A percentile compares a stretch with the other conserved stretches of the same genome.
Evolutionary conservation across 2,329 filamentous ascomycete genomes (phyloP).

Genomic region (Arthrinium phaeospermum): DNA sequence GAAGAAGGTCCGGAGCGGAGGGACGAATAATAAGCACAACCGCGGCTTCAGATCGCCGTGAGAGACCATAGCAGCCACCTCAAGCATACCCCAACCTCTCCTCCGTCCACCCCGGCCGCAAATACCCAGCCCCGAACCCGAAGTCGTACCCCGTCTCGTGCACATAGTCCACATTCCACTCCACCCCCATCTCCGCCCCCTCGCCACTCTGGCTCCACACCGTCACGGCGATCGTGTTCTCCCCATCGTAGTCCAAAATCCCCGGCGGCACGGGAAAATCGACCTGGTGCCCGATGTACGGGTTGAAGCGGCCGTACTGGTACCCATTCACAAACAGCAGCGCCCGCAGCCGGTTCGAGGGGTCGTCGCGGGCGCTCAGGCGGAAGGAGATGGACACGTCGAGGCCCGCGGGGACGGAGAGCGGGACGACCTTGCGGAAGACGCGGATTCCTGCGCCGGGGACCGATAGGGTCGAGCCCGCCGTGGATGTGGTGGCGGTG

Average conservation of each 20-base stretch:
- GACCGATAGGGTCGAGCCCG: constrained; percentile 46
- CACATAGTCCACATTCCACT: constrained; percentile 59
- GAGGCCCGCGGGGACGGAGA: constrained; percentile 55
- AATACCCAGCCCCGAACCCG: constrained; percentile 50
- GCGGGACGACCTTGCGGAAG: constrained; percentile 58
- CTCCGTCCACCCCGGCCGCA: constrained; percentile 58
- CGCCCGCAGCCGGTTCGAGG: constrained; percentile 49
- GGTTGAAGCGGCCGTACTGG: constrained; percentile 65
- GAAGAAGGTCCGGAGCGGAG: too few species aligned
- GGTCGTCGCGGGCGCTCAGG: constrained; percentile 49
- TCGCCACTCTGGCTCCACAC: constrained; percentile 64
- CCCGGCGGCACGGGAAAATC: constrained; percentile 66
- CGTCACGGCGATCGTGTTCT: constrained; percentile 62
- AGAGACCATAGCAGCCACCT: too few species aligned
- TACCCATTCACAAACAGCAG: constrained; percentile 70
- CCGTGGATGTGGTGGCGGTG: constrained; percentile 31
- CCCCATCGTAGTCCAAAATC: constrained; percentile 61
- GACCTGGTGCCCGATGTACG: constrained; percentile 65
- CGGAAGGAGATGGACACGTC: constrained; percentile 64
- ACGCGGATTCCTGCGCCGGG: constrained; percentile 57
- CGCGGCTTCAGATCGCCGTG: too few species aligned
- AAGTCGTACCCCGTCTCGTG: constrained; percentile 59
- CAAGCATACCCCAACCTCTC: constrained; percentile 44
- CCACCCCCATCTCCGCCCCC: constrained; percentile 55
- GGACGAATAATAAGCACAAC: too few species aligned